A percentile compares a stretch with the other conserved stretches of the same genome.
These are phyloP conservation scores for Phytophthora sp. DNA, from an alignment of 352 stramenopile genomes.

Conservation along the genomic window DNA sequence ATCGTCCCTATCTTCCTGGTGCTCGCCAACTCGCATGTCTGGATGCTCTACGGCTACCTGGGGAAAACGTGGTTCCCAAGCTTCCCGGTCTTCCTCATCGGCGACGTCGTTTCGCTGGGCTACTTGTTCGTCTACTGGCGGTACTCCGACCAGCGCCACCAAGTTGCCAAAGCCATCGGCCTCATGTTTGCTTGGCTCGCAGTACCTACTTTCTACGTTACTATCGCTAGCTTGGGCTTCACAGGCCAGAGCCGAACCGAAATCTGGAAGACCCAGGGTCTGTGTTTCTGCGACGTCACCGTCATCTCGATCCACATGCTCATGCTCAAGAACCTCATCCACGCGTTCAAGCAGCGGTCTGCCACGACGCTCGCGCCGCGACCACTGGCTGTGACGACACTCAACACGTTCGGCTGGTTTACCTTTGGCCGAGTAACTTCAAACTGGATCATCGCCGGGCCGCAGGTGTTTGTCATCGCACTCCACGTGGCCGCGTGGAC, in stretches of 20 bases:
- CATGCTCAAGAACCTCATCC: conserved; percentile 47
- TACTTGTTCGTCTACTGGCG: conserved; percentile 43
- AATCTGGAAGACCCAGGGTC: conserved; percentile 38
- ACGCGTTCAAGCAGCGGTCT: conserved; percentile 44
- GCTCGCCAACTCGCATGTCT: conserved; percentile 39
- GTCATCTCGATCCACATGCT: conserved; percentile 47
- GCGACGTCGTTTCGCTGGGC: conserved; percentile 33
- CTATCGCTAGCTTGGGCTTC: conserved; percentile 25
- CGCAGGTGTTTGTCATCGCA: conserved; percentile 50
- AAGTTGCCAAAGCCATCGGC: conserved; percentile 23
- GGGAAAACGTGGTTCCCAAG: conserved; percentile 42
- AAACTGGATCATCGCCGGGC: conserved; percentile 61
- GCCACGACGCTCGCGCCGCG: conserved; percentile 42
- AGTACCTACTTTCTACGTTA: conserved; percentile 37
- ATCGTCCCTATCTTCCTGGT: conserved; percentile 37
- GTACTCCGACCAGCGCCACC: conserved; percentile 23
- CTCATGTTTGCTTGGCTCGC: conserved; percentile 28
- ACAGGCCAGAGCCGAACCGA: conserved; percentile 34
- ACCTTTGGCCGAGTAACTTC: conserved; percentile 50
- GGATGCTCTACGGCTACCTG: conserved; percentile 43
- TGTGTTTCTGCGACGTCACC: conserved; percentile 43
- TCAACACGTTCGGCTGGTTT: conserved; percentile 64
- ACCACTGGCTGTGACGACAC: conserved; percentile 45
- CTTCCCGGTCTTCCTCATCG: conserved; percentile 47
- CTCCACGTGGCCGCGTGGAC: conserved; percentile 39